phyloP scores from a whole-genome alignment of 176 grass and related monocot genomes.

The Dendrocalamus sinicus region DNA sequence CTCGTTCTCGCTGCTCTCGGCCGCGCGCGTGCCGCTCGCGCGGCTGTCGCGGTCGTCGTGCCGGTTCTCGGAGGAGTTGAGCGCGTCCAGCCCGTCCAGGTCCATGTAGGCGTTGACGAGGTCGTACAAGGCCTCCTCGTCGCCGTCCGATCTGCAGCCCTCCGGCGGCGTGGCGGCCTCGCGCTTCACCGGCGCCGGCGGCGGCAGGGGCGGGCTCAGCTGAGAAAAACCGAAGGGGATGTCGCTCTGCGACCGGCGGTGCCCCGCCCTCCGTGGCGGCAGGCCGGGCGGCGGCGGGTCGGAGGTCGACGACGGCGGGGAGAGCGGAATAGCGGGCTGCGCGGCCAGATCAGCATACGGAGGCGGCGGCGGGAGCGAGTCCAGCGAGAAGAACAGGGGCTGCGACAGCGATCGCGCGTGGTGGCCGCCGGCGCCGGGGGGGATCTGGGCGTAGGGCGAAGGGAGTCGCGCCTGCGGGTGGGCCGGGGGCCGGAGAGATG shows the following conservation, averaged over 20 bases:
- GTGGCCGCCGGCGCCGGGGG: conserved; percentile 36
- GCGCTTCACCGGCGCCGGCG: conserved; percentile 59
- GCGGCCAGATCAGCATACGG: conserved; percentile 57
- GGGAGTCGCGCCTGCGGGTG: conserved; percentile 57
- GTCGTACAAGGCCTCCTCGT: conserved; percentile 56
- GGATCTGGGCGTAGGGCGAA: conserved; percentile 68
- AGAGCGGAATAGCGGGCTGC: conserved; percentile 39
- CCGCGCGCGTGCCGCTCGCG: conserved; percentile 55
- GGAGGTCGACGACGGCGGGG: conserved; percentile 47
- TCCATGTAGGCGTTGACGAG: conserved; percentile 95
- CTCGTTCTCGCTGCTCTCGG: conserved; percentile 88
- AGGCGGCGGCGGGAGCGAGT: conserved; percentile 68
- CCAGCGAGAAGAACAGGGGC: conserved; percentile 76
- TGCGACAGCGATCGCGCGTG: conserved; percentile 83
- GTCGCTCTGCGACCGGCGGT: conserved; percentile 88
- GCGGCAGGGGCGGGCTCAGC: conserved; percentile 54
- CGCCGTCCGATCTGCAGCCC: conserved; percentile 49
- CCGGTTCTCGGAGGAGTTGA: conserved; percentile 73
- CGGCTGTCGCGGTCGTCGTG: conserved; percentile 66
- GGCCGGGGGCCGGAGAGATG: conserved; percentile 47
- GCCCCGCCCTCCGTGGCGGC: conserved; percentile 58
- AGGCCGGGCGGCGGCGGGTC: conserved; percentile 57
- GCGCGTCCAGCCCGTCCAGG: conserved; percentile 68
- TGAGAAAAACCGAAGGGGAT: conserved; percentile 65
- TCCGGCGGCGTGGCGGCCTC: conserved; percentile 30